These are phyloP conservation scores for Jasminum sambac DNA, from an alignment of 257 asterid species.

Conservation along the genomic window DNA sequence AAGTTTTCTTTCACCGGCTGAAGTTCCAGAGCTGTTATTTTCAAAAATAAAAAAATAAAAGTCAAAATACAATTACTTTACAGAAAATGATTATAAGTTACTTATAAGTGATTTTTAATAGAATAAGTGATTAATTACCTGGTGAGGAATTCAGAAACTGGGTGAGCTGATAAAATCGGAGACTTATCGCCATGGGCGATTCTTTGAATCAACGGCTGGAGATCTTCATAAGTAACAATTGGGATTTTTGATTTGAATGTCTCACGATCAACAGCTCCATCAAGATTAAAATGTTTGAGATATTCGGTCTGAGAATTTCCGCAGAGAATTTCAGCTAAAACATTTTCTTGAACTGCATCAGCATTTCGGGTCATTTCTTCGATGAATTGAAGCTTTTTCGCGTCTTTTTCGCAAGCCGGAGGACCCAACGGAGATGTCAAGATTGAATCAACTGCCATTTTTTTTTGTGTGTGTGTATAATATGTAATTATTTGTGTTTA, in stretches of 20 bases:
- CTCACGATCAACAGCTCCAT: slow-evolving; percentile 65
- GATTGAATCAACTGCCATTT: slow-evolving; percentile 85
- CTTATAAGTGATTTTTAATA: neutral
- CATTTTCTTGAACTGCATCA: slow-evolving; percentile 70
- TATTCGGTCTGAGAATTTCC: slow-evolving; percentile 79
- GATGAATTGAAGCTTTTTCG: slow-evolving; percentile 84
- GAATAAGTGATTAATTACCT: slow-evolving; percentile 44
- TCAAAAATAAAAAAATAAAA: neutral
- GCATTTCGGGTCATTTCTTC: slow-evolving; percentile 89
- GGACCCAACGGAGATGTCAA: slow-evolving; percentile 81
- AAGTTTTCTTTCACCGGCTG: slow-evolving; percentile 95
- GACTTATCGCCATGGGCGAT: slow-evolving; percentile 93
- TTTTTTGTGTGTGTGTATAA: neutral
- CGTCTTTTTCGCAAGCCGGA: slow-evolving; percentile 83
- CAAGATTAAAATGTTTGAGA: slow-evolving; percentile 50
- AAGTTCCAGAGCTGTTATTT: slow-evolving; percentile 68
- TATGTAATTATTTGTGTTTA: neutral
- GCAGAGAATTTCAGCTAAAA: slow-evolving; percentile 59
- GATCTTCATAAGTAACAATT: slow-evolving; percentile 84
- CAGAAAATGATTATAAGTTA: neutral
- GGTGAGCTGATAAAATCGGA: slow-evolving; percentile 76
- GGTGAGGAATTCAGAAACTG: slow-evolving; percentile 94
- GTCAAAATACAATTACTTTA: neutral
- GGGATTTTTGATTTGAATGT: slow-evolving; percentile 73
- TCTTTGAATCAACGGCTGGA: slow-evolving; percentile 81